Evolutionary conservation across 768 basidiomycete genomes (phyloP).

Genomic region (Erythrobasidium yunnanense): DNA sequence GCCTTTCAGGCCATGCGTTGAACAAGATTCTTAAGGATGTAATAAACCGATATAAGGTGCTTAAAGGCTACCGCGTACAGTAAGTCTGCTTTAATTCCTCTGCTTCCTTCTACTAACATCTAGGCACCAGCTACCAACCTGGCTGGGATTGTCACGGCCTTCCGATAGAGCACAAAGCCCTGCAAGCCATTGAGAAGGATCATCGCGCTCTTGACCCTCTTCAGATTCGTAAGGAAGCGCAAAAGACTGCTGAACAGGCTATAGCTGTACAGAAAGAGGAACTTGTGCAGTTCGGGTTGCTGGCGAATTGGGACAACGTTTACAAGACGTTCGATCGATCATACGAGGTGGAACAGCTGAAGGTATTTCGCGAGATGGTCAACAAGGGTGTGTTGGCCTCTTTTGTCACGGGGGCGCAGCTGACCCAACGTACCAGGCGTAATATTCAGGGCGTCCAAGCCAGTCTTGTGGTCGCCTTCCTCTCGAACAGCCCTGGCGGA

Average conservation of each 20-base stretch:
- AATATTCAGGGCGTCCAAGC: slow-evolving; percentile 25
- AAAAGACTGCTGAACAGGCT: slow-evolving; percentile 60
- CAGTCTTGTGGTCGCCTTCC: slow-evolving; percentile 67
- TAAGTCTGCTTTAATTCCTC: slow-evolving; percentile 40
- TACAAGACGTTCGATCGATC: slow-evolving; percentile 79
- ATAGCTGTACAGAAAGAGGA: slow-evolving; percentile 65
- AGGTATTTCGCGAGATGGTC: slow-evolving; percentile 78
- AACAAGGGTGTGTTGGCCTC: slow-evolving; percentile 60
- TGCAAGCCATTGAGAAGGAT: slow-evolving; percentile 54
- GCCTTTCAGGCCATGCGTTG: slow-evolving; percentile 66
- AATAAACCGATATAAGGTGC: slow-evolving; percentile 76
- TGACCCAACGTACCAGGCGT: slow-evolving; percentile 9
- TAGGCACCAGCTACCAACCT: slow-evolving; percentile 82
- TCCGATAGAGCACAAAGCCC: slow-evolving; percentile 88
- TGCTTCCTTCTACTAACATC: no score
- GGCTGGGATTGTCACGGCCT: slow-evolving; percentile 99
- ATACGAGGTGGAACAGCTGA: slow-evolving; percentile 79
- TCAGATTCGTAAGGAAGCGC: slow-evolving; percentile 60
- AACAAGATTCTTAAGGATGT: slow-evolving; percentile 97
- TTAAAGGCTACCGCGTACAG: slow-evolving; percentile 68
- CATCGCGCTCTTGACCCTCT: slow-evolving; percentile 50
- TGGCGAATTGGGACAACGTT: slow-evolving; percentile 75
- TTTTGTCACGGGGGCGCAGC: no score
- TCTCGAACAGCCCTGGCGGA: slow-evolving; percentile 89
- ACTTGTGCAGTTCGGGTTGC: slow-evolving; percentile 70